A percentile compares a stretch with the other conserved stretches of the same genome.
phyloP scores from a whole-genome alignment of 345 rosid species.

The Pugionium dolabratum region DNA sequence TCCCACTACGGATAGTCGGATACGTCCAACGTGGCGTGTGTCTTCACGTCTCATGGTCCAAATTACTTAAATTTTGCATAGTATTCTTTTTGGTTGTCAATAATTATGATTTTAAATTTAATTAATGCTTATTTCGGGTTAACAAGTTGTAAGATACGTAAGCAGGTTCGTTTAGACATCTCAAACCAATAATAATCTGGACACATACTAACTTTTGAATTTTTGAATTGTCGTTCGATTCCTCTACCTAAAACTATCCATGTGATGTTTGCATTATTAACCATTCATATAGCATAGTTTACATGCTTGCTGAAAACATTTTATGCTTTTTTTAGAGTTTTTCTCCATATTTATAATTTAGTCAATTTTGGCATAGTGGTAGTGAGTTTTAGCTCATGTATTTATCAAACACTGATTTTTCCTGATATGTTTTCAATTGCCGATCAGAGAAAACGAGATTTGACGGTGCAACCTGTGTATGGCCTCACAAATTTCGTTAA shows the following conservation, averaged over 20 bases:
- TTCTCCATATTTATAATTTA: too few species aligned
- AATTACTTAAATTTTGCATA: neutral
- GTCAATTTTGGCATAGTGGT: too few species aligned
- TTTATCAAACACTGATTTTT: neutral
- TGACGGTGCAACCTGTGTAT: conserved; percentile 18
- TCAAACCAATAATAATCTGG: conserved; percentile 30
- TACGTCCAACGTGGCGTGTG: conserved; percentile 18
- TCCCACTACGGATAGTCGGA: neutral
- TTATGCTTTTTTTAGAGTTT: too few species aligned
- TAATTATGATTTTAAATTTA: neutral
- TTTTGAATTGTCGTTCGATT: conserved; percentile 3
- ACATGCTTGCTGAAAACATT: too few species aligned
- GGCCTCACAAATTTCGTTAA: conserved; percentile 16
- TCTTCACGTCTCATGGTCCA: conserved; percentile 12
- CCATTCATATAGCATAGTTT: too few species aligned
- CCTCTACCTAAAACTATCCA: conserved; percentile 29
- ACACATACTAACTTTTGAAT: conserved; percentile 23
- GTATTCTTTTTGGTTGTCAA: neutral
- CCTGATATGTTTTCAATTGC: neutral
- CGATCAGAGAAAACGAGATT: conserved; percentile 23
- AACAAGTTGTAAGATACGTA: neutral
- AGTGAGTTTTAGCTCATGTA: too few species aligned
- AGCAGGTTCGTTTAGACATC: conserved; percentile 17
- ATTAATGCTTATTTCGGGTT: neutral
- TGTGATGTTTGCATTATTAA: neutral